These are phyloP conservation scores for Betula pendula DNA, from an alignment of 306 rosid species.

Conservation along the genomic window DNA sequence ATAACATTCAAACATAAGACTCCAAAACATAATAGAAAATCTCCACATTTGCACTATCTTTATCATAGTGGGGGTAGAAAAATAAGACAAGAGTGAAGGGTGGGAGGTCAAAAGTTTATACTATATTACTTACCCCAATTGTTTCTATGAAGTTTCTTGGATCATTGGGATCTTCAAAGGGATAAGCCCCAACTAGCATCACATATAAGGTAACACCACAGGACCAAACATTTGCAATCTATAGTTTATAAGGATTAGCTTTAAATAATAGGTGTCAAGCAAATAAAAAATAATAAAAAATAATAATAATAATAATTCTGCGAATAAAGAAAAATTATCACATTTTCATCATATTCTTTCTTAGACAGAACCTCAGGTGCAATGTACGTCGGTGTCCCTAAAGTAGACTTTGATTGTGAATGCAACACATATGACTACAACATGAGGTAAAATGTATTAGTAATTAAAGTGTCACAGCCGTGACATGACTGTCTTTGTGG, in stretches of 20 bases:
- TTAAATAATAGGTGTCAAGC: slow-evolving; percentile 2
- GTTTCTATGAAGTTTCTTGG: slow-evolving; percentile 72
- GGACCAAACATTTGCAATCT: slow-evolving; percentile 97
- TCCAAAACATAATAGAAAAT: slow-evolving; percentile 14
- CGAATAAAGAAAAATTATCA: slow-evolving; percentile 26
- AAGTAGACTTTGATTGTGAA: slow-evolving; percentile 85
- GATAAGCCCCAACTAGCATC: slow-evolving; percentile 86
- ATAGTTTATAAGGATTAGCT: slow-evolving; percentile 18
- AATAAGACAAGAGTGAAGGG: neutral
- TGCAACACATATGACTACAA: slow-evolving; percentile 70
- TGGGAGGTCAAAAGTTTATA: slow-evolving; percentile 14
- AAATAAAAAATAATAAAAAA: neutral
- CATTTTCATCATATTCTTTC: slow-evolving; percentile 83
- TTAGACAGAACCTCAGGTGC: slow-evolving; percentile 84
- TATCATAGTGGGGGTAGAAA: slow-evolving; percentile 8
- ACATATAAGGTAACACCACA: slow-evolving; percentile 91
- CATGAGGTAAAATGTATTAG: slow-evolving; percentile 22
- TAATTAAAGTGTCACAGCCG: slow-evolving; percentile 38
- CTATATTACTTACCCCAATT: slow-evolving; percentile 48
- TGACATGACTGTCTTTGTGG: too few relatives aligned
- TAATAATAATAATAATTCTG: slow-evolving; percentile 13
- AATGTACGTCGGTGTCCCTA: slow-evolving; percentile 89
- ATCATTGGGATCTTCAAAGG: slow-evolving; percentile 79
- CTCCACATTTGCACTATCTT: slow-evolving; percentile 1
- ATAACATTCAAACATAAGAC: slow-evolving; percentile 20